phyloP scores from a whole-genome alignment of 1,139 yeast genomes.

The Hyphopichia pseudoburtonii region DNA sequence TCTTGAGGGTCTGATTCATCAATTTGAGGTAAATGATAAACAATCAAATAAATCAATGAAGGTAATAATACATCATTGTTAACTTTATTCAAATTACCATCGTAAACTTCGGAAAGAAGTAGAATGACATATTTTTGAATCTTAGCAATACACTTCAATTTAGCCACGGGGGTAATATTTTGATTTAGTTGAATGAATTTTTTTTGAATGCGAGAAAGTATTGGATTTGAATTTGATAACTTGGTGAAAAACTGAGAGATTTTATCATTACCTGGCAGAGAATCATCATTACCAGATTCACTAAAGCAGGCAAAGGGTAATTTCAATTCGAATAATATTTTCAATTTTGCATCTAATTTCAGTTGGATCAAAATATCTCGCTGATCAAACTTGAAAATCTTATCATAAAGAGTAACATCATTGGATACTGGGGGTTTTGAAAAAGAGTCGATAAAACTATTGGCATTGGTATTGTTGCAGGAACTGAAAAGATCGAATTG shows the following conservation, averaged over 20 bases:
- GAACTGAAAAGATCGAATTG: slow-evolving; percentile 32
- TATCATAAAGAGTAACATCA: slow-evolving; percentile 35
- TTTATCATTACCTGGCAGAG: slow-evolving; percentile 6
- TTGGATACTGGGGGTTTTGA: slow-evolving; percentile 18
- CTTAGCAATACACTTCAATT: slow-evolving; percentile 27
- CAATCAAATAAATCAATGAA: slow-evolving; percentile 35
- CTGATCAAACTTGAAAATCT: slow-evolving; percentile 41
- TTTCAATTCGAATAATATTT: slow-evolving; percentile 21
- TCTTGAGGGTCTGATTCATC: no score
- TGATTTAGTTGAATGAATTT: slow-evolving; percentile 8
- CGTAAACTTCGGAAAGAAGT: slow-evolving; percentile 19
- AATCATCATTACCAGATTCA: slow-evolving; percentile 16
- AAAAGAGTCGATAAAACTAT: not conserved
- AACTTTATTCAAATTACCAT: slow-evolving; percentile 21
- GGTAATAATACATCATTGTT: slow-evolving; percentile 45
- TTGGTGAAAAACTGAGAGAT: slow-evolving; percentile 19
- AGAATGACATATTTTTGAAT: slow-evolving; percentile 34
- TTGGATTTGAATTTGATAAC: slow-evolving; percentile 8
- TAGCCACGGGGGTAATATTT: slow-evolving; percentile 33
- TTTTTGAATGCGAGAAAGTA: slow-evolving; percentile 3
- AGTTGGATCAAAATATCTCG: slow-evolving; percentile 39
- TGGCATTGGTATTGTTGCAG: slow-evolving; percentile 16
- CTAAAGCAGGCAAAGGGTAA: slow-evolving; percentile 32
- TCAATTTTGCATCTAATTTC: slow-evolving; percentile 36
- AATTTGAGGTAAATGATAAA: slow-evolving; percentile 20